Evolutionary conservation across 768 basidiomycete genomes (phyloP).

Genomic region (Galerina marginata): DNA sequence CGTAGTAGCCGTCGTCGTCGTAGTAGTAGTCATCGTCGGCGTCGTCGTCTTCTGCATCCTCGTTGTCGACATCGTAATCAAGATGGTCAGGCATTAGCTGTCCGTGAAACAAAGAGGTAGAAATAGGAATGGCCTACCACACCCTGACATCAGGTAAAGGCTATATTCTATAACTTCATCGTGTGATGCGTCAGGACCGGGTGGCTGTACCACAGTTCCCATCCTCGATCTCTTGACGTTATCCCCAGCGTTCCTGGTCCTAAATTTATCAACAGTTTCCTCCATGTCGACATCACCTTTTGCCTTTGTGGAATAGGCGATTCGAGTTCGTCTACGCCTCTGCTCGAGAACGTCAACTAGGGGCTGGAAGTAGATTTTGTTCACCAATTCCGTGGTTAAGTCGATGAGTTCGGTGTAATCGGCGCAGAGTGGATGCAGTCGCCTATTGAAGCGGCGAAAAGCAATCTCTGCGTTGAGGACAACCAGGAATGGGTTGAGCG

Average conservation of each 20-base stretch:
- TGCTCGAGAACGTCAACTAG: background rate
- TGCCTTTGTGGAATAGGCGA: background rate
- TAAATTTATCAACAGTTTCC: background rate
- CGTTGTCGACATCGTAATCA: background rate
- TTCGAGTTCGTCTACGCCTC: background rate
- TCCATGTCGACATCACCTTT: background rate
- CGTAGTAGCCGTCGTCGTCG: background rate
- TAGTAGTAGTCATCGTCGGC: background rate
- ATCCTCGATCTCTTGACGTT: slow-evolving; percentile 1
- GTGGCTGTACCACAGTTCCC: background rate
- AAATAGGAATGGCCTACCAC: slow-evolving; percentile 3
- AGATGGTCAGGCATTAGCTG: background rate
- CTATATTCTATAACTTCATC: slow-evolving; percentile 6
- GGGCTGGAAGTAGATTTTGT: slow-evolving; percentile 14
- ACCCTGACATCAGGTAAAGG: slow-evolving; percentile 8
- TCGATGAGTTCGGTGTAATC: slow-evolving; percentile 10
- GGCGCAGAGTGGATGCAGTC: background rate
- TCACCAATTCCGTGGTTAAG: slow-evolving; percentile 13
- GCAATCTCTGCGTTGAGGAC: slow-evolving; percentile 13
- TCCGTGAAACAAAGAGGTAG: background rate
- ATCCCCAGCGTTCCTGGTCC: background rate
- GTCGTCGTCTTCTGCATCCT: background rate
- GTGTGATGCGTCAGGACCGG: slow-evolving; percentile 9
- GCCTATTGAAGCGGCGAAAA: slow-evolving; percentile 12
- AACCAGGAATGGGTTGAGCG: slow-evolving; percentile 16